Percentiles rank a stretch among this genome's conserved stretches.
Evolutionary conservation across 768 basidiomycete genomes (phyloP).

Genomic region (Tylopilus cervinicoccineus): DNA sequence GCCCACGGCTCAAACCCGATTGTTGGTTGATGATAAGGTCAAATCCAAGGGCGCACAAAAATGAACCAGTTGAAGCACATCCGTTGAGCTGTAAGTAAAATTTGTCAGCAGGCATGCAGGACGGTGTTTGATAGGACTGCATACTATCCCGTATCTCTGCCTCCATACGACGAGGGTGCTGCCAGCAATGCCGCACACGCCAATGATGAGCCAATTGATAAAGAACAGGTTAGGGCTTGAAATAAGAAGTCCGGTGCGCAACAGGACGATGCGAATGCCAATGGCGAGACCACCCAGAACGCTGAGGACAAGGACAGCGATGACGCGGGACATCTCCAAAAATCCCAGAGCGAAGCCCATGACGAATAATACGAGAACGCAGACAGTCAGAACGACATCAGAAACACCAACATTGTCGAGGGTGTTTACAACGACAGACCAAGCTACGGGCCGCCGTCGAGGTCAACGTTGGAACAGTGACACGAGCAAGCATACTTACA

Average conservation of each 20-base stretch:
- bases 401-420: constrained; percentile 44
- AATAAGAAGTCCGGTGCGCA: constrained; percentile 49
- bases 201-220: constrained; percentile 54
- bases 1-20: constrained; percentile 57
- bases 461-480: background rate
- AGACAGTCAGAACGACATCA: constrained; percentile 47
- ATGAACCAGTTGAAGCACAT: constrained; percentile 59
- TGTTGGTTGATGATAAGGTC: constrained; percentile 58
- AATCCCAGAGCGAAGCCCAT: constrained; percentile 51
- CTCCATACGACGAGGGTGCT: constrained; percentile 41
- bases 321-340: constrained; percentile 47
- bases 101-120: constrained; percentile 2
- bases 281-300: constrained; percentile 54
- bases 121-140: constrained; percentile 12
- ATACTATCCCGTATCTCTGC: constrained; percentile 49
- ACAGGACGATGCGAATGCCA: constrained; percentile 50
- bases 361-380: constrained; percentile 47
- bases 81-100: constrained; percentile 35
- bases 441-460: constrained; percentile 32
- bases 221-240: constrained; percentile 32
- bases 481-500: constrained; percentile 30
- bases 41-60: constrained; percentile 50
- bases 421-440: constrained; percentile 61
- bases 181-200: constrained; percentile 39
- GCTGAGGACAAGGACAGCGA: constrained; percentile 45